Conservation (phyloP, 2,329 filamentous ascomycete species). For the Phaeosphaeria sp. region DNA sequence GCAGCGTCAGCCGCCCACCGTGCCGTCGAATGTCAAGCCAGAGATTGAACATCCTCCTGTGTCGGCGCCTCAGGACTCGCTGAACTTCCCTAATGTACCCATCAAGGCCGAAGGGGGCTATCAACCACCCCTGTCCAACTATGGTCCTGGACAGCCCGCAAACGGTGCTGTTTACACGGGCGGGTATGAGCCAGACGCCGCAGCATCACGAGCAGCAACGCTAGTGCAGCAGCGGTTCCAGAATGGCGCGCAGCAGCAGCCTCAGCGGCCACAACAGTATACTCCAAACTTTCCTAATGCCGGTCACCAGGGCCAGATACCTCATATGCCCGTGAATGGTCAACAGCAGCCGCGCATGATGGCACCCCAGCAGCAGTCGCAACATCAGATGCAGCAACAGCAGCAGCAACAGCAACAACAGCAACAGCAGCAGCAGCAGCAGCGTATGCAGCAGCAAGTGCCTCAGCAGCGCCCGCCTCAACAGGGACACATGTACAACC, state of each 20-base stretch:
- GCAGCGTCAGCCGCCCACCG: conserved; percentile 54
- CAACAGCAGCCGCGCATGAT: conserved; percentile 41
- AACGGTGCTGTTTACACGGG: conserved; percentile 43
- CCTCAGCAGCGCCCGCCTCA: conserved; percentile 35
- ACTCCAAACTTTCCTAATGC: conserved; percentile 29
- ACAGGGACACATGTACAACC: conserved; percentile 47
- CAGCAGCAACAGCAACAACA: conserved; percentile 41
- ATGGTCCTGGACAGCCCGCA: conserved; percentile 35
- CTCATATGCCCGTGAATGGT: conserved; percentile 34
- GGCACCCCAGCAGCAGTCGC: conserved; percentile 31
- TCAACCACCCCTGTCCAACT: conserved; percentile 32
- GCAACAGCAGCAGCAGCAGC: conserved; percentile 36
- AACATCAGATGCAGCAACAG: conserved; percentile 34
- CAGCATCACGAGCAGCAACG: conserved; percentile 61
- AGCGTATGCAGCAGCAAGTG: conserved; percentile 36
- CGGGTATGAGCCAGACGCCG: conserved; percentile 50
- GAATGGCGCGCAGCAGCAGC: conserved; percentile 32
- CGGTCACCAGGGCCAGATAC: conserved; percentile 28
- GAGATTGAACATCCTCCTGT: conserved; percentile 42
- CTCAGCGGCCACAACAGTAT: conserved; percentile 24
- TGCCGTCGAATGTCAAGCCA: conserved; percentile 50
- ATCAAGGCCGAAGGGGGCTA: conserved; percentile 61
- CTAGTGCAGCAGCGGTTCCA: conserved; percentile 51
- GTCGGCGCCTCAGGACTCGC: conserved; percentile 33
- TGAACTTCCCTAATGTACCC: conserved; percentile 45